These are phyloP conservation scores for Teunomyces barrocoloradensis DNA, from an alignment of 805 yeast species.

Conservation along the genomic window DNA sequence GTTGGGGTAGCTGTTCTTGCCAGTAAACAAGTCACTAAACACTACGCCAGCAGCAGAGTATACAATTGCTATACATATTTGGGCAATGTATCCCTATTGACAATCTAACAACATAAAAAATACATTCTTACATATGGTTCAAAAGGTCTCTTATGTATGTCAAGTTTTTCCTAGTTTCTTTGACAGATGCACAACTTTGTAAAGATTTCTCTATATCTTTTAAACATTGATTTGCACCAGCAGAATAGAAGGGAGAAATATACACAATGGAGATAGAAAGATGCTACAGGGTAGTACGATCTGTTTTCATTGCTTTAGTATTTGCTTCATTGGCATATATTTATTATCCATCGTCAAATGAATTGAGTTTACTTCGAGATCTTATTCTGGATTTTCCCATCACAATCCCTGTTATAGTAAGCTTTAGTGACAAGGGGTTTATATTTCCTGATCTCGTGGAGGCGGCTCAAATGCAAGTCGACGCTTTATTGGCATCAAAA, in stretches of 20 bases:
- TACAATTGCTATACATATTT: neutral
- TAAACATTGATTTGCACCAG: too few relatives aligned
- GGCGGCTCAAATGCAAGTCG: constrained; percentile 41
- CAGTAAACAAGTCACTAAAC: too few relatives aligned
- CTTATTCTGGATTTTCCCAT: constrained; percentile 13
- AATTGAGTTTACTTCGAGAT: constrained; percentile 13
- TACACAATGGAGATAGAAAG: neutral
- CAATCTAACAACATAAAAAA: too few relatives aligned
- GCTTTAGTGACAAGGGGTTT: constrained; percentile 40
- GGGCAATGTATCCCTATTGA: too few relatives aligned
- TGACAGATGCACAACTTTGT: too few relatives aligned
- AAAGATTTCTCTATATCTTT: too few relatives aligned
- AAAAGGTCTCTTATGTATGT: too few relatives aligned
- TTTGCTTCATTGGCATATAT: neutral
- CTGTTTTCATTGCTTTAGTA: neutral
- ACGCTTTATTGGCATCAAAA: constrained; percentile 13
- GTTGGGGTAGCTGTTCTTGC: too few relatives aligned
- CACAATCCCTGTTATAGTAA: neutral
- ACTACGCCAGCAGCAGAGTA: neutral
- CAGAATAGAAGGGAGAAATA: too few relatives aligned
- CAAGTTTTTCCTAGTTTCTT: too few relatives aligned
- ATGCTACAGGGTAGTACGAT: neutral
- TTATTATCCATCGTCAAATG: neutral
- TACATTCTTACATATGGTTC: too few relatives aligned
- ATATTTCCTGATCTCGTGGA: constrained; percentile 65